Conservation (phyloP, 495 filamentous ascomycete species). For the Podospora australis region DNA sequence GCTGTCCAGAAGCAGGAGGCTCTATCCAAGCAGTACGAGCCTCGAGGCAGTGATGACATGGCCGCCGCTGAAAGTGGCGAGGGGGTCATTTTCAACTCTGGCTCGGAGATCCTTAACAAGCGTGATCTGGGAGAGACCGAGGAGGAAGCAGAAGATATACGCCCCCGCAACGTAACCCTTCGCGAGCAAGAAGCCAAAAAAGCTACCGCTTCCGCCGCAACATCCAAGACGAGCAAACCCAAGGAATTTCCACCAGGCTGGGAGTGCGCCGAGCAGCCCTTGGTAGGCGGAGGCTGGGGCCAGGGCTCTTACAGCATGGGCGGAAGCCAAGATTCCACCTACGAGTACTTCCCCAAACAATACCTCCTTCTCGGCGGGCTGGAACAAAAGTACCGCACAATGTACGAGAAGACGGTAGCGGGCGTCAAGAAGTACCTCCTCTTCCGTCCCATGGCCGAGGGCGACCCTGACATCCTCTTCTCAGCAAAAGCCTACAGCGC, state of each 20-base stretch:
- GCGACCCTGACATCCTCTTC: conserved; percentile 71
- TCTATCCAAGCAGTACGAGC: not conserved
- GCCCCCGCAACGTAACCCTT: conserved; percentile 1
- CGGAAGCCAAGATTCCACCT: conserved; percentile 81
- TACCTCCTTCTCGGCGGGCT: conserved; percentile 74
- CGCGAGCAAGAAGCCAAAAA: not conserved
- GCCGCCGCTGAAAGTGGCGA: not conserved
- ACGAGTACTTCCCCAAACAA: conserved; percentile 91
- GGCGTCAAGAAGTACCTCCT: conserved; percentile 69
- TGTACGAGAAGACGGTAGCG: conserved; percentile 71
- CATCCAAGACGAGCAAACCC: conserved; percentile 7
- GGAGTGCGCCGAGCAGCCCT: conserved; percentile 50
- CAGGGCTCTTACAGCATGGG: conserved; percentile 53
- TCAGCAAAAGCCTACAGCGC: conserved; percentile 43
- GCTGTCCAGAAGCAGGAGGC: not conserved
- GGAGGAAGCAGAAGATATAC: conserved; percentile 6
- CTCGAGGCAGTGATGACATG: not conserved
- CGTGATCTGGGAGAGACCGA: not conserved
- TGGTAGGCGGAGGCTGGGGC: conserved; percentile 35
- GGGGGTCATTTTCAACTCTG: not conserved
- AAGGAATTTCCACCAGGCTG: conserved; percentile 23
- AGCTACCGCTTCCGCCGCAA: not conserved
- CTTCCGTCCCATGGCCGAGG: conserved; percentile 77
- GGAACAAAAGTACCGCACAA: conserved; percentile 68
- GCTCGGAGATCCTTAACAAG: too few relatives aligned